Conservation (phyloP, 306 rosid species). For the barrel medic (Medicago truncatula) region MtrunA17r5.0-ANR NC_053044.1:1287001-1287500, state of each 20-base stretch:
- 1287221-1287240: not conserved
- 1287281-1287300: too few relatives aligned
- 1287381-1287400: too few relatives aligned
- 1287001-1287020: conserved; percentile 47
- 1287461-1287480: too few relatives aligned
- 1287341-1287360: too few relatives aligned
- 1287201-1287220: not conserved
- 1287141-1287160: not conserved
- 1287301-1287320: too few relatives aligned
- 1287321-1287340: too few relatives aligned
- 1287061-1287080: not conserved
- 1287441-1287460: too few relatives aligned
- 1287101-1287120: conserved; percentile 23
- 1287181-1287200: not conserved
- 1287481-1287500: too few relatives aligned
- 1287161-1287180: not conserved
- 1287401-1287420: too few relatives aligned
- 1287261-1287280: too few relatives aligned
- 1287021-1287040: not conserved
- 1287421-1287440: too few relatives aligned
- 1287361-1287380: too few relatives aligned
- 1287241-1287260: not conserved
- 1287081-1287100: conserved; percentile 30
- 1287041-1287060: conserved; percentile 2
- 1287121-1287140: not conserved